Evolutionary conservation across 1,284 basidiomycete species (phyloP).

Genomic region (Hymenochaete sp.): DNA sequence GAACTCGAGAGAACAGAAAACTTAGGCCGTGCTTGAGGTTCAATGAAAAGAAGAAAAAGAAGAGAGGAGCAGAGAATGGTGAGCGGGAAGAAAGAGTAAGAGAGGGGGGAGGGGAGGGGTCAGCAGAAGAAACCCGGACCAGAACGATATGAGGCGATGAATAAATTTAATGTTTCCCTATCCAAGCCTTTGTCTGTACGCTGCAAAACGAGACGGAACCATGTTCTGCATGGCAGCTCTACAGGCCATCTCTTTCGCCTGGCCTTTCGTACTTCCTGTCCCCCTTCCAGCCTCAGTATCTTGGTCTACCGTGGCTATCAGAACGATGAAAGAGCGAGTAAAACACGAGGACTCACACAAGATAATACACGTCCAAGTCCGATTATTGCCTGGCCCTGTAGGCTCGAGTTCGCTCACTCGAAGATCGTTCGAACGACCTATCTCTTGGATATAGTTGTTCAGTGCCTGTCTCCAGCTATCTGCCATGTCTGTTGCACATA

Average conservation of each 20-base stretch:
- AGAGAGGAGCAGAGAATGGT: no score
- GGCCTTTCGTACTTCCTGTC: background rate
- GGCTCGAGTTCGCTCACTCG: background rate
- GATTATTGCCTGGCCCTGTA: slow-evolving; percentile 2
- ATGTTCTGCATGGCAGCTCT: background rate
- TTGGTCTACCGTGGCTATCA: background rate
- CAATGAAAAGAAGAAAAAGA: no score
- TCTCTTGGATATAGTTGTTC: slow-evolving; percentile 9
- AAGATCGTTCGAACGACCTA: background rate
- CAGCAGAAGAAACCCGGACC: no score
- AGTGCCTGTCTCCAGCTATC: slow-evolving; percentile 9
- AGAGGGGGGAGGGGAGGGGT: no score
- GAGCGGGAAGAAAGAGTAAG: no score
- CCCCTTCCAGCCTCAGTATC: background rate
- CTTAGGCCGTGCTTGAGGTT: no score
- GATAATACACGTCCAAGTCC: slow-evolving; percentile 1
- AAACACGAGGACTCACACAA: background rate
- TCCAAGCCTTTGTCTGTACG: no score
- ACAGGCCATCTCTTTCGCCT: slow-evolving; percentile 6
- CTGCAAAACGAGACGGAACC: no score
- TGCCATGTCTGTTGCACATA: no score
- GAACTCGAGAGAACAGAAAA: no score
- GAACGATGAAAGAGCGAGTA: background rate
- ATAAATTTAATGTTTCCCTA: no score
- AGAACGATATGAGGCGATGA: no score